Evolutionary conservation across 768 basidiomycete species (phyloP).

Genomic region (Tylopilus sp.): DNA sequence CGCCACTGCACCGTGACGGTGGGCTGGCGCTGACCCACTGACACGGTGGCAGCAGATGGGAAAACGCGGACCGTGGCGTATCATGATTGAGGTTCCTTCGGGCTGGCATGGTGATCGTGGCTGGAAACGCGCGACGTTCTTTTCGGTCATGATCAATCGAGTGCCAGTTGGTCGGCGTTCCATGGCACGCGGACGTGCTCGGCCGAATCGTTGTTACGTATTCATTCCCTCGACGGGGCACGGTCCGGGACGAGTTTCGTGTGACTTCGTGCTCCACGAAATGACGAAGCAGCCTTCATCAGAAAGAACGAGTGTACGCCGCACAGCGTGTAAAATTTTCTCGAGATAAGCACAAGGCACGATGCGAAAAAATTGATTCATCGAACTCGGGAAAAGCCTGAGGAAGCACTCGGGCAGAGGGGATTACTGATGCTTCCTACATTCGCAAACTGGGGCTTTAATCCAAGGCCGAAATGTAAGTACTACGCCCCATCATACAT

Average conservation of each 20-base stretch:
- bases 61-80: no score
- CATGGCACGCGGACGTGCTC: no score
- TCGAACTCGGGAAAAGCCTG: not conserved
- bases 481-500: constrained; percentile 29
- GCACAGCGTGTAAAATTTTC: no score
- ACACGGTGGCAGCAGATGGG: no score
- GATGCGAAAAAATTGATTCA: not conserved
- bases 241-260: not conserved
- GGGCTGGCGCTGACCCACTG: no score
- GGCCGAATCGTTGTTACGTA: constrained; percentile 1
- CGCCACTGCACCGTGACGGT: not conserved
- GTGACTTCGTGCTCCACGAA: not conserved
- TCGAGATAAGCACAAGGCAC: no score
- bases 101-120: not conserved
- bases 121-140: no score
- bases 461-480: not conserved
- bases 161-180: no score
- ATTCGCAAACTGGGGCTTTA: not conserved
- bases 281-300: not conserved
- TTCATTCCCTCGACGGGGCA: not conserved
- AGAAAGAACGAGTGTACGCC: no score
- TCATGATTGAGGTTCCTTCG: not conserved
- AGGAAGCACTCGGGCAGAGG: constrained; percentile 3
- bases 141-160: no score
- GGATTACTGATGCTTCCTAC: not conserved